A percentile compares a stretch with the other conserved stretches of the same genome.
Evolutionary conservation across 1,284 basidiomycete genomes (phyloP).

Genomic region (Cystobasidium slooffiae): DNA sequence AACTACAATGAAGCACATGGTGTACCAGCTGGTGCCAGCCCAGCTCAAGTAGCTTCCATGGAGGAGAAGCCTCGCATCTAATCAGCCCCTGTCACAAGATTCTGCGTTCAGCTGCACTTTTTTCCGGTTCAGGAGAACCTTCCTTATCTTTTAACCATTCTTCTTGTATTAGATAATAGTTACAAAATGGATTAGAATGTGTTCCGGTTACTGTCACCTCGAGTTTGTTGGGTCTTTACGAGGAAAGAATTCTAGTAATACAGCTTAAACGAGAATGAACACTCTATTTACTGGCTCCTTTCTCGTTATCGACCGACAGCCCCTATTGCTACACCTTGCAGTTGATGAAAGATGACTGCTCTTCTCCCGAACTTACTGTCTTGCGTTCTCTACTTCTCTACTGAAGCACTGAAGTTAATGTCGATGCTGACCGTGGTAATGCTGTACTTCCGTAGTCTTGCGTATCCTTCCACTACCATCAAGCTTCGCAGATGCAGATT

Average conservation of each 20-base stretch:
- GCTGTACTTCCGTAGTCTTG: conserved; percentile 24
- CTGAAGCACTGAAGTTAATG: conserved; percentile 1
- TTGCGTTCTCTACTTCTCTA: neutral
- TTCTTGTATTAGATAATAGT: no score
- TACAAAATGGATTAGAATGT: no score
- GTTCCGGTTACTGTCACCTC: no score
- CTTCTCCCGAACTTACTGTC: no score
- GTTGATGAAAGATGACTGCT: no score
- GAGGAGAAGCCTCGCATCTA: conserved; percentile 20
- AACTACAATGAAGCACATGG: conserved; percentile 21
- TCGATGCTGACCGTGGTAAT: conserved; percentile 48
- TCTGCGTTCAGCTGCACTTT: no score
- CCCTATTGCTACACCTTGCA: no score
- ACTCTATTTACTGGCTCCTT: no score
- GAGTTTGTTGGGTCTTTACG: no score
- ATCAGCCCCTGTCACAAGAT: neutral
- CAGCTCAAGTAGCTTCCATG: conserved; percentile 7
- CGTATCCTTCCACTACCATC: conserved; percentile 26
- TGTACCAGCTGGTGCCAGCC: neutral
- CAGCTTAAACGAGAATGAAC: no score
- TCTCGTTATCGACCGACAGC: no score
- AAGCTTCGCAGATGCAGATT: neutral
- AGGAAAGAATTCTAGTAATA: no score
- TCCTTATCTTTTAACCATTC: neutral
- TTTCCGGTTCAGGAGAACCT: neutral